Evolutionary conservation across 2,329 filamentous ascomycete genomes (phyloP).

Genomic region (Pestalotiopsis sp.): DNA sequence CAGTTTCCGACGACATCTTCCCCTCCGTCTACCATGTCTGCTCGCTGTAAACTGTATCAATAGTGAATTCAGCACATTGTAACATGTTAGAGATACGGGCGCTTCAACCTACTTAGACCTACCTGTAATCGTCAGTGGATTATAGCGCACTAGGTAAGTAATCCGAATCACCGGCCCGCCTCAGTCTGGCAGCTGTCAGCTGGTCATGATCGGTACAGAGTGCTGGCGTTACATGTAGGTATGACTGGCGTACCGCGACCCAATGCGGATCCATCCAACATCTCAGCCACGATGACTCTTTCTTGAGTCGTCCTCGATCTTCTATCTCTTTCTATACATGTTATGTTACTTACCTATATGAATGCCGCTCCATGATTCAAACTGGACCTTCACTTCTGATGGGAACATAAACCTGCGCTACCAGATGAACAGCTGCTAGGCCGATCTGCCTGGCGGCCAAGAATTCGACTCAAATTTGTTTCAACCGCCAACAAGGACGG

Average conservation of each 20-base stretch:
- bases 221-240: not conserved
- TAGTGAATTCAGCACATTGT: too few relatives aligned
- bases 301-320: not conserved
- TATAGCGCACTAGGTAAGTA: too few relatives aligned
- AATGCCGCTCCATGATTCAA: not conserved
- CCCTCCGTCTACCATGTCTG: too few relatives aligned
- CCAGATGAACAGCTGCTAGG: not conserved
- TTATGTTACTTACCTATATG: not conserved
- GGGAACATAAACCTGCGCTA: not conserved
- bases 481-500: too few relatives aligned
- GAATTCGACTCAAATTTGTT: too few relatives aligned
- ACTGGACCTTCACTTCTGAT: not conserved
- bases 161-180: not conserved
- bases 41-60: too few relatives aligned
- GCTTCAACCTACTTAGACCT: too few relatives aligned
- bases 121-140: too few relatives aligned
- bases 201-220: not conserved
- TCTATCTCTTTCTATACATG: not conserved
- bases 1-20: too few relatives aligned
- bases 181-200: not conserved
- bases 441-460: too few relatives aligned
- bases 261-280: not conserved
- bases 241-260: not conserved
- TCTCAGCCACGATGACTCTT: not conserved
- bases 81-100: too few relatives aligned